Base-by-base conservation (phyloP, 345 rosid species). In the Boechera stricta region DNA sequence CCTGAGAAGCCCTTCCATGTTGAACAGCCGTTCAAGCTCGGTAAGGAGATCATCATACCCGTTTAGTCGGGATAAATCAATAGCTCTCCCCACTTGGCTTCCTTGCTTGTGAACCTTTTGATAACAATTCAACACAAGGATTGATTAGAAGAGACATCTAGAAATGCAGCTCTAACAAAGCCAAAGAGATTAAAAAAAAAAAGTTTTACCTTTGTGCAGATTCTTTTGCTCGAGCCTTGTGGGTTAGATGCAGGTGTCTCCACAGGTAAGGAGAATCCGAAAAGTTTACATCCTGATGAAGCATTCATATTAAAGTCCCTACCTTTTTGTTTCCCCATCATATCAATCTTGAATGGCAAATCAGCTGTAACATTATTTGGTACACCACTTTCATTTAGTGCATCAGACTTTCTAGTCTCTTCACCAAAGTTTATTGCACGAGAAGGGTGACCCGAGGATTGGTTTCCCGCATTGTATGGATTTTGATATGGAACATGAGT, bases 61-160 rank as follows among this genome's bases (percentile, higher is more conserved):
- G 44, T 89, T 82, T 51, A 94, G 84, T 73, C 85, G 78, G 1
- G 89, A 88, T 64, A 94, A 89, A 81, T 92, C 98, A 77, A 94
- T 85, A 57, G 97, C 97, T 78, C 97, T 88, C 77, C 97, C 97
- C 74, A 94, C 95, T 80, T 85, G 79, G 76, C 90, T 94, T 71
- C 97, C 98, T 84, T 94, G 97, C 90, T 89, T 94, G 87, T 90
- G 93, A 83, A 90, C 97, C 98, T 94, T 86, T 80, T 65, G 11
- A 33, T 21, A 61, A 39, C 10, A 11, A 21, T 21, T 39, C 66
- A 61, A 38, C 54, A 72, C 47, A 54, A 52, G 24, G 57, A 49
- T 4, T 18, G 32, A 67, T 60, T 9, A 49, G 35, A 76, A 60
- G 47, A 58, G 29, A 58, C 41, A 77, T 55, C 28, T 33, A n/a